Percentiles rank a stretch among this genome's conserved stretches.
phyloP scores from a whole-genome alignment of 306 rosid species.

The Dalbergia cultrata region DNA sequence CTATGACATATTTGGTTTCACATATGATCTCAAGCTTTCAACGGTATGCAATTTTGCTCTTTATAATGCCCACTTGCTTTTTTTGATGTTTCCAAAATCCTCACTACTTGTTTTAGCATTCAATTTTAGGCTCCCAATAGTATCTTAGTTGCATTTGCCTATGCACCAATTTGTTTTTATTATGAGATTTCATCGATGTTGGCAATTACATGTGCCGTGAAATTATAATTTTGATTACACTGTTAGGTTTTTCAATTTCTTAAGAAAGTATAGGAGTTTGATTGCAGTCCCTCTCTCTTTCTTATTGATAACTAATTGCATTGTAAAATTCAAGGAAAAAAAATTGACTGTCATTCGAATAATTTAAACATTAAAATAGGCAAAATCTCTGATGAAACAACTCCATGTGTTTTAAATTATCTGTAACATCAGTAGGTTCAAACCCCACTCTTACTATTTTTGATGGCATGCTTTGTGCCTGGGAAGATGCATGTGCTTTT shows the following conservation, averaged over 20 bases:
- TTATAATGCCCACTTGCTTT: constrained; percentile 5
- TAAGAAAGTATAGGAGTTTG: not conserved
- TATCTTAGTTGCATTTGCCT: constrained; percentile 11
- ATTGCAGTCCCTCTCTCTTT: not conserved
- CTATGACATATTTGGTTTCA: constrained; percentile 80
- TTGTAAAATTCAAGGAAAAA: too few relatives aligned
- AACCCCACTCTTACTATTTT: not conserved
- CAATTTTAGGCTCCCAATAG: not conserved
- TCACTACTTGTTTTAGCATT: not conserved
- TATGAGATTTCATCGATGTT: not conserved
- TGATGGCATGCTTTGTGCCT: constrained; percentile 11
- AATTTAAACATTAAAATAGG: not conserved
- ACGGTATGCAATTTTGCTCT: constrained; percentile 63
- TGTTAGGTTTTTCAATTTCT: not conserved
- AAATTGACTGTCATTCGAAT: too few relatives aligned
- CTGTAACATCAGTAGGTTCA: not conserved
- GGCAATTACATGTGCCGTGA: not conserved
- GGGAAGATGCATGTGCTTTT: not conserved
- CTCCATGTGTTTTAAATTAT: not conserved
- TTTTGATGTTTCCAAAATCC: constrained; percentile 8
- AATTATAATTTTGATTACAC: constrained; percentile 28
- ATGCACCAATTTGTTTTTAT: not conserved
- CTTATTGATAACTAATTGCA: not conserved
- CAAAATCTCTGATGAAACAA: not conserved
- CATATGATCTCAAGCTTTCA: constrained; percentile 92